A percentile compares a stretch with the other conserved stretches of the same genome.
These are phyloP conservation scores for Colletotrichum noveboracense DNA, from an alignment of 2,329 filamentous ascomycete species.

Conservation along the genomic window DNA sequence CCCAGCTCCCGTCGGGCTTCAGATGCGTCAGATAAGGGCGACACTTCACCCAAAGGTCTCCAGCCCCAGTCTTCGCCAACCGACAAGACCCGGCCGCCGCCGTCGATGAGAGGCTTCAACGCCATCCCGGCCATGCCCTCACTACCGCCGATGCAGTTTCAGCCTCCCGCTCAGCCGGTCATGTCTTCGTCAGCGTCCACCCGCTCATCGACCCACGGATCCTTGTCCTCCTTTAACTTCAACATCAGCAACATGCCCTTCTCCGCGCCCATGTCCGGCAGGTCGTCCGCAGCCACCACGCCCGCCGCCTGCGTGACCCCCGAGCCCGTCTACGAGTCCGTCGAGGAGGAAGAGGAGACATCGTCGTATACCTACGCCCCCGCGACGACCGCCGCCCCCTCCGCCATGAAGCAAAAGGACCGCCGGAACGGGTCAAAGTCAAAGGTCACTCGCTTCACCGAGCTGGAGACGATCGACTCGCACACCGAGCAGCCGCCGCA, in stretches of 20 bases:
- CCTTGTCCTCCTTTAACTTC: slow-evolving; percentile 21
- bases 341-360: slow-evolving; percentile 6
- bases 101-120: slow-evolving; percentile 34
- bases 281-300: slow-evolving; percentile 19
- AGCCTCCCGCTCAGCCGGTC: not conserved
- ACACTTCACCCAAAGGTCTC: slow-evolving; percentile 7
- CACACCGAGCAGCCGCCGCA: slow-evolving; percentile 21
- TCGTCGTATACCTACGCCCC: slow-evolving; percentile 1
- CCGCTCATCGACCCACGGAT: slow-evolving; percentile 5
- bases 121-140: slow-evolving; percentile 23
- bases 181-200: slow-evolving; percentile 20
- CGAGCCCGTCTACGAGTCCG: slow-evolving; percentile 14
- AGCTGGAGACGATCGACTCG: slow-evolving; percentile 35
- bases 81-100: slow-evolving; percentile 27
- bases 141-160: slow-evolving; percentile 12
- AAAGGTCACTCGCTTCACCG: slow-evolving; percentile 31
- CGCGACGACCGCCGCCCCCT: not conserved
- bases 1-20: slow-evolving; percentile 33
- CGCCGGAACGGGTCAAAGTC: slow-evolving; percentile 24
- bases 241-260: slow-evolving; percentile 1
- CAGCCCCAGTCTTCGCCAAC: not conserved
- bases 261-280: slow-evolving; percentile 17
- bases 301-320: slow-evolving; percentile 17
- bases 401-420: slow-evolving; percentile 23
- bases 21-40: slow-evolving; percentile 29